A percentile compares a stretch with the other conserved stretches of the same genome.
Conservation (phyloP, 1,139 yeast genomes). For the Lodderomyces theae region DNA sequence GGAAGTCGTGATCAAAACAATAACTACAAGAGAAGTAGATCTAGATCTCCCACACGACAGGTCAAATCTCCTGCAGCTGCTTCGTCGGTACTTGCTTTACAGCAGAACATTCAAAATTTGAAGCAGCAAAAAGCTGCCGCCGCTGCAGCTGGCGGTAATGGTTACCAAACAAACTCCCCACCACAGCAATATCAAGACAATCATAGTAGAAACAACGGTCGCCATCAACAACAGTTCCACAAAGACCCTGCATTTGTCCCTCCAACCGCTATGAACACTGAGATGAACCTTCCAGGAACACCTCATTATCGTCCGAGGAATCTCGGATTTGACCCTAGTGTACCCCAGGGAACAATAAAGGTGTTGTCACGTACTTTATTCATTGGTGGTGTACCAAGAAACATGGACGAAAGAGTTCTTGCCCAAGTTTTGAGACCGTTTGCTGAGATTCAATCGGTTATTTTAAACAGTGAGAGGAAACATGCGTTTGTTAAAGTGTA, state of each 20-base stretch:
- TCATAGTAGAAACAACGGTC: constrained; percentile 11
- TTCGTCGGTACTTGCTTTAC: constrained; percentile 11
- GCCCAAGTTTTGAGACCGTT: constrained; percentile 71
- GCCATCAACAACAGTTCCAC: constrained; percentile 7
- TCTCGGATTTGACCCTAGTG: constrained; percentile 62
- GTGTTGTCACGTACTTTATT: constrained; percentile 88
- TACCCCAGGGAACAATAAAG: constrained; percentile 79
- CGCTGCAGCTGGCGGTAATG: constrained; percentile 10
- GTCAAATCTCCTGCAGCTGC: constrained; percentile 30
- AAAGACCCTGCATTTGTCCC: constrained; percentile 11
- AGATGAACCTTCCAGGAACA: constrained; percentile 64
- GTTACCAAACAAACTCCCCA: constrained; percentile 11
- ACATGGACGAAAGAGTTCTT: constrained; percentile 74
- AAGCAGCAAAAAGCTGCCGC: constrained; percentile 11
- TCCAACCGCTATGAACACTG: constrained; percentile 34
- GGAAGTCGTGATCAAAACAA: constrained; percentile 28
- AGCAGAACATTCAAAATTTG: constrained; percentile 13
- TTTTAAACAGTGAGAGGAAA: constrained; percentile 80
- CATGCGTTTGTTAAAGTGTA: constrained; percentile 97
- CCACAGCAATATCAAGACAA: constrained; percentile 13
- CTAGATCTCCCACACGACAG: constrained; percentile 51
- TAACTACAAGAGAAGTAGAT: constrained; percentile 46
- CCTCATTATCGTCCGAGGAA: constrained; percentile 73
- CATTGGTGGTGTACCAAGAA: constrained; percentile 87
- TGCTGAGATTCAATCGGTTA: constrained; percentile 93